Evolutionary conservation across 768 basidiomycete genomes (phyloP), one percentile per base, ranked within the genome.

Genomic region (Suillus decipiens): DNA sequence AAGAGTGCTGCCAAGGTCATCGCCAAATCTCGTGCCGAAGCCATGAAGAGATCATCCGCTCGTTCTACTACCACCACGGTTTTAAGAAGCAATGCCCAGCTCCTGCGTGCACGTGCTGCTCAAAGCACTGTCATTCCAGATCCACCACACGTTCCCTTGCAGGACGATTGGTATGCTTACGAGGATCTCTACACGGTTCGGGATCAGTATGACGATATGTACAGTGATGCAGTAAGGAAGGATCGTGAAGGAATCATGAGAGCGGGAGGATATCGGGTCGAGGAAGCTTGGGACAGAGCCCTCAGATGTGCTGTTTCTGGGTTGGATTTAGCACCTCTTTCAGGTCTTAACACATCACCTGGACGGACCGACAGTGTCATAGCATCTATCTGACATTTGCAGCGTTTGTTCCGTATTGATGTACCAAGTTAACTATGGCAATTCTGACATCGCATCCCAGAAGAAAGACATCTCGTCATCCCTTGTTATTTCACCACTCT

Each of bases 231-330:
- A 15, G 89, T 93, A 22, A 79, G 89, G 68, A 83, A 84, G 68
- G 92, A 93, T 71, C 76, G 85, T 62, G 90, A 90, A 64, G 90
- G 89, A 15, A 86, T 89, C 67, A 90, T 90, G 89, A 80, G 88
- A 48, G 93, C 86, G 24, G 94, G 93, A 10, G 94, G 94, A 10
- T 96, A 93, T 72, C 81, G 78, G 65, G 80, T 92, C 5, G 87
- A 91, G 64, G 90, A 95, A 72, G 92, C 89, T 50, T 95, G 93
- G 93, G 89, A 90, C 68, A 81, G 93, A 61, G 92, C 92, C 14
- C 72, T 96, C 62, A 78, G 89, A 62, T 85, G 74, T 66, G 89
- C 91, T 6, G 88, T 95, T 28, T 87, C 87, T 42, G 91, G 85
- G 1, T 72, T 95, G 64, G 90, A 92, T 64, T 70, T 92, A 37